phyloP scores from a whole-genome alignment of 192 early-diverging fungal species.

The Thoreauomyces humboldtii region DNA sequence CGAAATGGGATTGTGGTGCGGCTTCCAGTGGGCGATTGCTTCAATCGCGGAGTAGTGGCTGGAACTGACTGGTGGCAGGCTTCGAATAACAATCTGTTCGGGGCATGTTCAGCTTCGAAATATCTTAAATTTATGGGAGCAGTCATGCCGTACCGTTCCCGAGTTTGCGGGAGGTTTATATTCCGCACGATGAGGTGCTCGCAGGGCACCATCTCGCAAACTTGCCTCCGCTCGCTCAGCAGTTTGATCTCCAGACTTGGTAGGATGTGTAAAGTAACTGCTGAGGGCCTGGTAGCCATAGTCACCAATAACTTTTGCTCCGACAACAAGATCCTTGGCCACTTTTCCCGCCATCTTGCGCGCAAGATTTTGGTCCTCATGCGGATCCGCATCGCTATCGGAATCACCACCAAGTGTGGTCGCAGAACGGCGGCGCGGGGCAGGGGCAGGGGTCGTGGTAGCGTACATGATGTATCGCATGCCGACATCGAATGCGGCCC shows the following conservation, averaged over 20 bases:
- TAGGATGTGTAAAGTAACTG: slow-evolving; percentile 53
- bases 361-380: slow-evolving; percentile 4
- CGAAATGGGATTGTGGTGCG: slow-evolving; percentile 67
- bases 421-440: not conserved
- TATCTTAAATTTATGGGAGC: too few species aligned
- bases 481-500: slow-evolving; percentile 62
- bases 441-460: slow-evolving; percentile 46
- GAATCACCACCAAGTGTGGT: not conserved
- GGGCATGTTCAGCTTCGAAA: too few species aligned
- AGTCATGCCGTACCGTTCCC: too few species aligned
- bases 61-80: too few species aligned
- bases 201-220: too few species aligned
- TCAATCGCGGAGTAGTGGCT: too few species aligned
- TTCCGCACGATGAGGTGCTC: too few species aligned
- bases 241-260: not conserved
- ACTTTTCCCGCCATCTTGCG: slow-evolving; percentile 66
- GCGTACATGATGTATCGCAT: slow-evolving; percentile 69
- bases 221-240: not conserved
- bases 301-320: slow-evolving; percentile 70
- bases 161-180: too few species aligned
- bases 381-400: slow-evolving; percentile 16
- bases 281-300: slow-evolving; percentile 67
- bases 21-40: slow-evolving; percentile 64
- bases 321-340: slow-evolving; percentile 74
- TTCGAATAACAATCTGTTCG: too few species aligned